A percentile compares a stretch with the other conserved stretches of the same genome.
phyloP scores from a whole-genome alignment of 2,329 filamentous ascomycete species.

The Diaporthe capsici region DNA sequence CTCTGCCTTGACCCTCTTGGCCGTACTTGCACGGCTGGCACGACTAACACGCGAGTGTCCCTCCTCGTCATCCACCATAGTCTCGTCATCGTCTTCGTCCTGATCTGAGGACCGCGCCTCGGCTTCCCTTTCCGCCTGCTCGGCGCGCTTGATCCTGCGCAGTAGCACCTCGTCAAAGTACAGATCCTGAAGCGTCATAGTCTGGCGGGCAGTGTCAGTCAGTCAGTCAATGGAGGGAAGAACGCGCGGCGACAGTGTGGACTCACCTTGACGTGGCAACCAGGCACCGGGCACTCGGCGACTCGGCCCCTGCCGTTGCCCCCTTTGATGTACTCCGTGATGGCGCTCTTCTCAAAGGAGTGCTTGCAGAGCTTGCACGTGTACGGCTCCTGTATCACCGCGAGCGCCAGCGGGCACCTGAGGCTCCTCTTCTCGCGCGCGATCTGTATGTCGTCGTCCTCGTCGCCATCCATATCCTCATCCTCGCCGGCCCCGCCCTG shows the following conservation, averaged over 20 bases:
- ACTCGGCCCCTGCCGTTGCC: slow-evolving; percentile 44
- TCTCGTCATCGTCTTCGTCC: slow-evolving; percentile 54
- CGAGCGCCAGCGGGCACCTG: slow-evolving; percentile 78
- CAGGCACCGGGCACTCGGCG: slow-evolving; percentile 74
- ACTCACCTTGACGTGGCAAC: slow-evolving; percentile 70
- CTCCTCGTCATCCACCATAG: slow-evolving; percentile 32
- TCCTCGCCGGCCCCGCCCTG: slow-evolving; percentile 45
- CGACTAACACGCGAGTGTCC: neutral
- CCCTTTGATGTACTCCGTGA: slow-evolving; percentile 65
- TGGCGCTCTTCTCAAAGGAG: slow-evolving; percentile 77
- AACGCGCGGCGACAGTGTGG: neutral
- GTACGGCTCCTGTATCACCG: slow-evolving; percentile 75
- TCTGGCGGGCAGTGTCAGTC: slow-evolving; percentile 27
- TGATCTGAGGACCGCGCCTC: slow-evolving; percentile 58
- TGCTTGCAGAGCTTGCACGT: slow-evolving; percentile 79
- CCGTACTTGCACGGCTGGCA: slow-evolving; percentile 6
- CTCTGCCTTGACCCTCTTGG: slow-evolving; percentile 46
- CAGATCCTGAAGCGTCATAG: slow-evolving; percentile 65
- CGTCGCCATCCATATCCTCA: slow-evolving; percentile 59
- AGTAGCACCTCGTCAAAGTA: slow-evolving; percentile 68
- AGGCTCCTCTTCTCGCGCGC: slow-evolving; percentile 74
- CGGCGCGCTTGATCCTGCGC: slow-evolving; percentile 70
- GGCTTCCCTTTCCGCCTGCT: slow-evolving; percentile 58
- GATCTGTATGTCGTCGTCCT: slow-evolving; percentile 79
- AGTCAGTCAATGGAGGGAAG: neutral